Percentiles rank a stretch among this genome's conserved stretches.
These are phyloP conservation scores for Debaryomyces castellii DNA, from an alignment of 805 yeast species.

Conservation along the genomic window DNA sequence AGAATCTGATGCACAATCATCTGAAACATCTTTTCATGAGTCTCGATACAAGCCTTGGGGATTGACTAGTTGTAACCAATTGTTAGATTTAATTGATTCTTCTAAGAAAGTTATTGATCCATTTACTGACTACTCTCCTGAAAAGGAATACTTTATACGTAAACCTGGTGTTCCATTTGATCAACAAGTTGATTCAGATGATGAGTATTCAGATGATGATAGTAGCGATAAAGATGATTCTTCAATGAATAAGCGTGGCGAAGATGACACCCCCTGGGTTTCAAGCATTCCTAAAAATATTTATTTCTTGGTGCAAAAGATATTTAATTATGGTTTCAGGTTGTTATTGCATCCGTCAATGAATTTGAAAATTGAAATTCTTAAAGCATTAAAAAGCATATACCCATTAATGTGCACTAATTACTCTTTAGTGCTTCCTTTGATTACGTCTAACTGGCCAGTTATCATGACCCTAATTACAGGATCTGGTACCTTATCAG, in stretches of 20 bases:
- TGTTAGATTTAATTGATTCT: conserved; percentile 44
- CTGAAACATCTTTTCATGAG: no score
- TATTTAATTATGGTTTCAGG: conserved; percentile 69
- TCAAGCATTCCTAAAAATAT: conserved; percentile 64
- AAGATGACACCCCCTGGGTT: conserved; percentile 47
- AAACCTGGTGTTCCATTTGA: conserved; percentile 36
- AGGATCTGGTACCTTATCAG: conserved; percentile 12
- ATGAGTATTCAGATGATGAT: conserved; percentile 29
- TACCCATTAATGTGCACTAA: conserved; percentile 34
- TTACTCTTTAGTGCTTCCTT: conserved; percentile 29
- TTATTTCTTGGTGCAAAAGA: conserved; percentile 58
- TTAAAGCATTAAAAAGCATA: conserved; percentile 41
- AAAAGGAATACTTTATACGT: conserved; percentile 37
- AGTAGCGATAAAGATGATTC: background rate
- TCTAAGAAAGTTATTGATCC: conserved; percentile 27
- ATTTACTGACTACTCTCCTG: conserved; percentile 29
- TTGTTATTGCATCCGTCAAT: conserved; percentile 66
- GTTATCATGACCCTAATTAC: conserved; percentile 19
- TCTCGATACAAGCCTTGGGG: conserved; percentile 61
- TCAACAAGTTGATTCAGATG: conserved; percentile 25
- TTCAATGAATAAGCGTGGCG: conserved; percentile 15
- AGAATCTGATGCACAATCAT: background rate
- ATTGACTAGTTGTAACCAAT: conserved; percentile 41
- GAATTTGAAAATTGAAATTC: conserved; percentile 53
- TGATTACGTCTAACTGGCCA: conserved; percentile 36